phyloP scores from a whole-genome alignment of 176 grass and related monocot species.

The Phoenix roebelenii region DNA sequence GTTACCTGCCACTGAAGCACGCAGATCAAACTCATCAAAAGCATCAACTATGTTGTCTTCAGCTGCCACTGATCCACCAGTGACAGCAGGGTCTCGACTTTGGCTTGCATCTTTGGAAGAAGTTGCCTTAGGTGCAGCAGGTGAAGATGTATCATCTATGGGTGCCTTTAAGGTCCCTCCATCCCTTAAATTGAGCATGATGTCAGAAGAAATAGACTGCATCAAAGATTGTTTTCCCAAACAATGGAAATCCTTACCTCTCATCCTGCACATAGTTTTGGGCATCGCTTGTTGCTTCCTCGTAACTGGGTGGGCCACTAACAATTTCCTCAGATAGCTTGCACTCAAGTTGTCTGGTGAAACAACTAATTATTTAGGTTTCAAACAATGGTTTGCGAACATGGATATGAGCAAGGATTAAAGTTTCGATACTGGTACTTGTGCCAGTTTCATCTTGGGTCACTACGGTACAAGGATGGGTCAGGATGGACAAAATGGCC shows the following conservation, averaged over 20 bases:
- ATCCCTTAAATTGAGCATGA: slow-evolving; percentile 40
- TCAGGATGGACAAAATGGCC: too few relatives aligned
- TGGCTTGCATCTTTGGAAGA: slow-evolving; percentile 6
- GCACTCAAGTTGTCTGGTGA: slow-evolving; percentile 48
- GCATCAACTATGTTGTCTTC: slow-evolving; percentile 36
- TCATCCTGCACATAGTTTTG: slow-evolving; percentile 42
- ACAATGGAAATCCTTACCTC: slow-evolving; percentile 26
- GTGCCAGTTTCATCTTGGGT: too few relatives aligned
- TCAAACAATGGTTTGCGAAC: too few relatives aligned
- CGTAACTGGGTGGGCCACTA: slow-evolving; percentile 74
- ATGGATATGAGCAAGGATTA: too few relatives aligned
- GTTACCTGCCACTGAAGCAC: slow-evolving; percentile 68
- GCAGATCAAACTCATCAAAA: slow-evolving; percentile 98
- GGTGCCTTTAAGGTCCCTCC: slow-evolving; percentile 31
- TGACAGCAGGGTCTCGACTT: slow-evolving; percentile 12
- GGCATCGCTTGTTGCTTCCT: slow-evolving; percentile 49
- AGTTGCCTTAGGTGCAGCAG: slow-evolving; percentile 19
- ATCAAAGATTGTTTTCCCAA: slow-evolving; percentile 8
- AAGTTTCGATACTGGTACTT: too few relatives aligned
- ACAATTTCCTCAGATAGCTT: slow-evolving; percentile 64
- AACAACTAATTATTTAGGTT: not conserved
- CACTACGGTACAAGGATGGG: too few relatives aligned
- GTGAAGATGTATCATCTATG: slow-evolving; percentile 26
- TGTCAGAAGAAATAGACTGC: slow-evolving; percentile 13
- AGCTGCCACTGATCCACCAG: slow-evolving; percentile 26